Conservation (phyloP, 352 stramenopile genomes). For the Phytophthora europaea region DNA sequence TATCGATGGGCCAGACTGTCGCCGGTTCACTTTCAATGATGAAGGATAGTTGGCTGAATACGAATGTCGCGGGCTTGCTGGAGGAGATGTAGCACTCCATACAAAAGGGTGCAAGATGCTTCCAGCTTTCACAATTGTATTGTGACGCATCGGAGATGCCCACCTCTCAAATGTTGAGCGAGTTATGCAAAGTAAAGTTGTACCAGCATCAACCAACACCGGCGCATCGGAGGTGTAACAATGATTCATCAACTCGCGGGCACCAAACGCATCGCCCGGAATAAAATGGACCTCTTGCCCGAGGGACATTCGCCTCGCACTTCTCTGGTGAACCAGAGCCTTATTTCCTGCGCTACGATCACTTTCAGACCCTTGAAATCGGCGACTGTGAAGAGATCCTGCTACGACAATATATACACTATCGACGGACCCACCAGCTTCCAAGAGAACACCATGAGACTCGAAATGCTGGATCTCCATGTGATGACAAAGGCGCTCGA, state of each 20-base stretch:
- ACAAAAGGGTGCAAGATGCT: constrained; percentile 46
- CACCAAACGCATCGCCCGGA: constrained; percentile 52
- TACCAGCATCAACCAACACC: constrained; percentile 46
- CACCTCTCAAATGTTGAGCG: constrained; percentile 53
- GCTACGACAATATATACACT: constrained; percentile 49
- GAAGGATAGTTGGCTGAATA: constrained; percentile 15
- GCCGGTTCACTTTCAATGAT: constrained; percentile 17
- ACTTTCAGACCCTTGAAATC: constrained; percentile 11
- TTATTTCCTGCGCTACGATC: constrained; percentile 8
- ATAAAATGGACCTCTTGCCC: constrained; percentile 26
- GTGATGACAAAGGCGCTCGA: constrained; percentile 59
- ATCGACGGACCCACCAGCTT: constrained; percentile 34
- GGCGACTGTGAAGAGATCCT: constrained; percentile 35
- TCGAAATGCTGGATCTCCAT: constrained; percentile 51
- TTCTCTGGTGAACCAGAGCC: constrained; percentile 13
- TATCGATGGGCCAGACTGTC: constrained; percentile 32
- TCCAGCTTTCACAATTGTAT: constrained; percentile 53
- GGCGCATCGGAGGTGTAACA: constrained; percentile 1
- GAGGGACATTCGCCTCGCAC: constrained; percentile 3
- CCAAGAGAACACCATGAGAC: constrained; percentile 19
- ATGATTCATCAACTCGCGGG: constrained; percentile 33
- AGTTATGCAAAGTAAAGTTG: constrained; percentile 51
- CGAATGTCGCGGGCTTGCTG: constrained; percentile 13
- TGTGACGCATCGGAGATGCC: constrained; percentile 41
- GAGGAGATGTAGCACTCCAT: constrained; percentile 18